Evolutionary conservation across 1,284 basidiomycete genomes (phyloP).

Genomic region (Ustilago trichophora): DNA sequence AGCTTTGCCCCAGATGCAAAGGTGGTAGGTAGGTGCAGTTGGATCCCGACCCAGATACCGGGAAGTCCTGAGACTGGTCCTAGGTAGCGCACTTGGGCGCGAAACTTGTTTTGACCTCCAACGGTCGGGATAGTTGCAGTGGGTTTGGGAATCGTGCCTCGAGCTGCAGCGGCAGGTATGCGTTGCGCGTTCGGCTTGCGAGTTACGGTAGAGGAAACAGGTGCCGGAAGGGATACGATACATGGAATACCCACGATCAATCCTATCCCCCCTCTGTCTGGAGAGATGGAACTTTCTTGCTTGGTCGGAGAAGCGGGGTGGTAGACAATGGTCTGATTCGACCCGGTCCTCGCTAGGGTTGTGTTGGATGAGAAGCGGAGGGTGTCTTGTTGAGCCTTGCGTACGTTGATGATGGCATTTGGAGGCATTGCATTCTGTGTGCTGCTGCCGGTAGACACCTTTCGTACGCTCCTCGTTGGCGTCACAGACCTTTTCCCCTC

Average conservation of each 20-base stretch:
- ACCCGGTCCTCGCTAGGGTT: too few species aligned
- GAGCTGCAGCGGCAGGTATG: background rate
- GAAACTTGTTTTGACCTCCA: conserved; percentile 13
- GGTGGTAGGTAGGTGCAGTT: conserved; percentile 31
- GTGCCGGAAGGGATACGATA: conserved; percentile 43
- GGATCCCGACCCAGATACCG: conserved; percentile 52
- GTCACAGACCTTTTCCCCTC: background rate
- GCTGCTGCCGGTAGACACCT: background rate
- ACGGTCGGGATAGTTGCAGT: background rate
- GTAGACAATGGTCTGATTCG: too few species aligned
- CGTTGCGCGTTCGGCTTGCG: too few species aligned
- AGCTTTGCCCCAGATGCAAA: background rate
- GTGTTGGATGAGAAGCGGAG: too few species aligned
- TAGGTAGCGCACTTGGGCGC: conserved; percentile 51
- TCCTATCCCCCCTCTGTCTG: conserved; percentile 11
- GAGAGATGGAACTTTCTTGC: too few species aligned
- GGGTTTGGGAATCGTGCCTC: background rate
- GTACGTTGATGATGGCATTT: conserved; percentile 8
- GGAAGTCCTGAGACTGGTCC: conserved; percentile 34
- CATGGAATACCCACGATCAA: conserved; percentile 41
- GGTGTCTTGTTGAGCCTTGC: background rate
- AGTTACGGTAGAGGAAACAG: too few species aligned
- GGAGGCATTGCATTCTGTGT: conserved; percentile 10
- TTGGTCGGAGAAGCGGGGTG: too few species aligned
- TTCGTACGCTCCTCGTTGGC: conserved; percentile 12